Conservation (phyloP, 805 yeast species). For the Nematodospora valgi region DNA sequence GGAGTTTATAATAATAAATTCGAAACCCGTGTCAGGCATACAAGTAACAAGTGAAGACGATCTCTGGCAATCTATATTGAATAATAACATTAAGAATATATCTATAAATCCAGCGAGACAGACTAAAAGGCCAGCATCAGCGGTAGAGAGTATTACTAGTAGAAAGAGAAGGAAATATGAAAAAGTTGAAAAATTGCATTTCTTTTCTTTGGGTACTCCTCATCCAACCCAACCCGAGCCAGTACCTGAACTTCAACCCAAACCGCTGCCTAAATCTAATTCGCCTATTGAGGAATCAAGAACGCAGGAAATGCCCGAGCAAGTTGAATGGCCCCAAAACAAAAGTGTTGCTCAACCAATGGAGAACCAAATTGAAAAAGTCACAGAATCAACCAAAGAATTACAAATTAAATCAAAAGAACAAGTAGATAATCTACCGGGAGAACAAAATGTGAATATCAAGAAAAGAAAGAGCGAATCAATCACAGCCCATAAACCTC, state of each 20-base stretch:
- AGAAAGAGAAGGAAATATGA: conserved; percentile 32
- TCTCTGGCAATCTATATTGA: not conserved
- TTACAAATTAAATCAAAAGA: no score
- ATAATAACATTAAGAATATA: conserved; percentile 1
- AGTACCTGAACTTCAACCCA: not conserved
- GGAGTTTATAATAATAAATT: conserved; percentile 1
- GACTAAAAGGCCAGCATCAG: conserved; percentile 3
- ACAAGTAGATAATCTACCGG: no score
- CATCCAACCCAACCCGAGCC: not conserved
- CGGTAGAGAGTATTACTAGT: conserved; percentile 9
- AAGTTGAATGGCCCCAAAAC: not conserved
- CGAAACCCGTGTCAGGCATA: not conserved
- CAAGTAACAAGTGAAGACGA: not conserved
- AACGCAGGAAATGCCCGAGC: not conserved
- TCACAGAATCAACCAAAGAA: not conserved
- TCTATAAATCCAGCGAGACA: conserved; percentile 3
- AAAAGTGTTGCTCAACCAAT: not conserved
- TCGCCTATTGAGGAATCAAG: not conserved
- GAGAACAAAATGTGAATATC: no score
- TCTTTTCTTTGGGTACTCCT: conserved; percentile 23
- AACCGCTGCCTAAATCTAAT: not conserved
- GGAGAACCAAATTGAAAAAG: not conserved
- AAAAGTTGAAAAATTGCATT: conserved; percentile 30
- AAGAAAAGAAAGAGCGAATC: not conserved
- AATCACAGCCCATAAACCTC: conserved; percentile 7